Percentiles rank a stretch among this genome's conserved stretches.
Conservation (phyloP, 805 yeast genomes). For the Candida hispaniensis region DNA sequence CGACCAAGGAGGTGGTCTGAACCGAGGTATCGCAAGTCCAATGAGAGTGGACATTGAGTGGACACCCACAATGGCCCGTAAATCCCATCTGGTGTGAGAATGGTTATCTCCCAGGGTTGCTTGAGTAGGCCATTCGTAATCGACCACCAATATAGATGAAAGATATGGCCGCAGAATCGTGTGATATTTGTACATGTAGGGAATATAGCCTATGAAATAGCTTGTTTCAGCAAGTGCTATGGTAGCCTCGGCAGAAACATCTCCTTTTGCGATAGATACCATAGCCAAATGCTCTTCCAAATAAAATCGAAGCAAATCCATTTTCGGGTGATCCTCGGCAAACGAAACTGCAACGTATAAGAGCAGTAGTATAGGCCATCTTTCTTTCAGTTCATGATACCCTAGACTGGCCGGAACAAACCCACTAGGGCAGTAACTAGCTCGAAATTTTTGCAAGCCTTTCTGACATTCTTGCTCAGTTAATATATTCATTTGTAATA, state of each 20-base stretch:
- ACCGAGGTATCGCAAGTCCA: slow-evolving; percentile 11
- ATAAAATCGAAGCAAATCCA: slow-evolving; percentile 14
- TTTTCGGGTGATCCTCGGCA: slow-evolving; percentile 6
- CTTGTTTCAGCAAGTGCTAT: slow-evolving; percentile 11
- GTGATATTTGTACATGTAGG: slow-evolving; percentile 12
- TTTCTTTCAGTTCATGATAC: slow-evolving; percentile 6
- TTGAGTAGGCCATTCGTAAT: slow-evolving; percentile 1
- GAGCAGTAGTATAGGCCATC: slow-evolving; percentile 4
- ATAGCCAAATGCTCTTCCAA: slow-evolving; percentile 12
- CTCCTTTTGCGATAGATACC: slow-evolving; percentile 8
- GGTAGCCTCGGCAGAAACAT: slow-evolving; percentile 5
- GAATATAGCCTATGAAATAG: slow-evolving; percentile 11
- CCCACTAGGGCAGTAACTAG: slow-evolving; percentile 1
- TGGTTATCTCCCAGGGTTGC: slow-evolving; percentile 9
- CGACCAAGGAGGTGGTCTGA: slow-evolving; percentile 11
- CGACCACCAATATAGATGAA: slow-evolving; percentile 11
- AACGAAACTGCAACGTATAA: slow-evolving; percentile 6
- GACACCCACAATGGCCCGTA: slow-evolving; percentile 8
- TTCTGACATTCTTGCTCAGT: slow-evolving; percentile 4
- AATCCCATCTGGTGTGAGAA: slow-evolving; percentile 11
- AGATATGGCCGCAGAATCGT: slow-evolving; percentile 5
- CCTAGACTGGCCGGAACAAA: slow-evolving; percentile 6
- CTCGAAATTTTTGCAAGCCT: slow-evolving; percentile 3
- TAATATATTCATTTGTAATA: slow-evolving; percentile 1
- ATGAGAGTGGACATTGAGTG: slow-evolving; percentile 13